Conservation (phyloP, 306 rosid species). For the Ormosia semicastrata region DNA sequence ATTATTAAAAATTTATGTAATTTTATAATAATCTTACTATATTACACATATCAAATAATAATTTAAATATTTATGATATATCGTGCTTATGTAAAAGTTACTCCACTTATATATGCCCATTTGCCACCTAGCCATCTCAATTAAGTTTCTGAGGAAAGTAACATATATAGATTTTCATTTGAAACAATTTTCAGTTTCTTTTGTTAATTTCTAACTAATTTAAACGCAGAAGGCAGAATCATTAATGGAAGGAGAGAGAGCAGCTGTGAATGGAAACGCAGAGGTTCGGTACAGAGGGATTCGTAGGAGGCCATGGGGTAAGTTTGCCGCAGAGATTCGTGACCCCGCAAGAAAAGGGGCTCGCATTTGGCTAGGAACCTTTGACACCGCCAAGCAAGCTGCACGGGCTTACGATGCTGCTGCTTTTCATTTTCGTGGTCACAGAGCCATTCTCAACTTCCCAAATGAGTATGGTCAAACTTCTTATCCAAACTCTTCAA, state of each 20-base stretch:
- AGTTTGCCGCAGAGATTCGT: conserved; percentile 87
- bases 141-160: not conserved
- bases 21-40: no score
- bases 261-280: not conserved
- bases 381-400: conserved; percentile 79
- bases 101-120: not conserved
- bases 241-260: conserved; percentile 45
- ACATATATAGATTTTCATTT: not conserved
- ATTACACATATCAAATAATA: no score
- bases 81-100: no score
- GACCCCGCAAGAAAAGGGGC: conserved; percentile 85
- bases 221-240: not conserved
- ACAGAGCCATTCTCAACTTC: conserved; percentile 79
- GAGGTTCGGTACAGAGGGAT: conserved; percentile 69
- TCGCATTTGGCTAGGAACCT: conserved; percentile 83
- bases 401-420: conserved; percentile 93
- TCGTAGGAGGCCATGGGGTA: conserved; percentile 87
- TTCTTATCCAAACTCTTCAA: conserved; percentile 17
- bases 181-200: no score
- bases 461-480: conserved; percentile 62
- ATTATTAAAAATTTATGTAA: no score
- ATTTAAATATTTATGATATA: no score
- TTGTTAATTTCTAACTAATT: not conserved
- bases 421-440: conserved; percentile 79
- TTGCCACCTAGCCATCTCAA: no score